These are phyloP conservation scores for Pouteria campechiana DNA, from an alignment of 179 eudicot genomes.

Conservation along the genomic window DNA sequence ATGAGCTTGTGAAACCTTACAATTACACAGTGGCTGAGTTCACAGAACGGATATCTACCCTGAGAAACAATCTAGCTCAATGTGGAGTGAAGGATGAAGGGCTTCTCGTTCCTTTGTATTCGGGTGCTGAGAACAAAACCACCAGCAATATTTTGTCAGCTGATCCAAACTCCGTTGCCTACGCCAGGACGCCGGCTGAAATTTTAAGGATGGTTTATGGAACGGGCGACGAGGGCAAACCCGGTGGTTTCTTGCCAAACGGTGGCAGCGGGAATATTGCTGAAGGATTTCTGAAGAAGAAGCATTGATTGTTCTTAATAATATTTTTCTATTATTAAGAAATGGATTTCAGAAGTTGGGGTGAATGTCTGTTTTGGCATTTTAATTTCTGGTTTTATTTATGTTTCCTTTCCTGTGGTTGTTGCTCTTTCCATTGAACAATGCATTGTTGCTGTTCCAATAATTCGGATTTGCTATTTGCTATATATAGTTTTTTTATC, in stretches of 20 bases:
- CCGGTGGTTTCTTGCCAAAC: slow-evolving; percentile 67
- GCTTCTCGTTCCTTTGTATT: slow-evolving; percentile 36
- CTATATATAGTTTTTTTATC: no score
- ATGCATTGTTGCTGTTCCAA: no score
- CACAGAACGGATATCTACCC: slow-evolving; percentile 36
- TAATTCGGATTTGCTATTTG: no score
- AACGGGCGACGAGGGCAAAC: slow-evolving; percentile 40
- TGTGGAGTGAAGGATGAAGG: slow-evolving; percentile 79
- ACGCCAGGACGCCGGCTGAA: slow-evolving; percentile 49
- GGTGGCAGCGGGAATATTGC: slow-evolving; percentile 74
- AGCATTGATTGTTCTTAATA: no score
- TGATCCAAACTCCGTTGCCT: slow-evolving; percentile 36
- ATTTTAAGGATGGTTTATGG: slow-evolving; percentile 40
- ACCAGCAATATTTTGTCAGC: slow-evolving; percentile 45
- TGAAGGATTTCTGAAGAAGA: slow-evolving; percentile 14
- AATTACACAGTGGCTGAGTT: slow-evolving; percentile 52
- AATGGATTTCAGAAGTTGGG: no score
- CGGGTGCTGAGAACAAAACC: slow-evolving; percentile 44
- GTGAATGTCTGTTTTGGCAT: no score
- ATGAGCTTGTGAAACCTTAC: slow-evolving; percentile 33
- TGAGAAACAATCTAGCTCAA: slow-evolving; percentile 44
- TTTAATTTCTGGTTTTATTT: no score
- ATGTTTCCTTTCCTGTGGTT: no score
- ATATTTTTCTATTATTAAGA: no score
- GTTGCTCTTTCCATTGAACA: no score